These are phyloP conservation scores for Xerocomus potaroensis DNA, from an alignment of 768 basidiomycete genomes.

Conservation along the genomic window DNA sequence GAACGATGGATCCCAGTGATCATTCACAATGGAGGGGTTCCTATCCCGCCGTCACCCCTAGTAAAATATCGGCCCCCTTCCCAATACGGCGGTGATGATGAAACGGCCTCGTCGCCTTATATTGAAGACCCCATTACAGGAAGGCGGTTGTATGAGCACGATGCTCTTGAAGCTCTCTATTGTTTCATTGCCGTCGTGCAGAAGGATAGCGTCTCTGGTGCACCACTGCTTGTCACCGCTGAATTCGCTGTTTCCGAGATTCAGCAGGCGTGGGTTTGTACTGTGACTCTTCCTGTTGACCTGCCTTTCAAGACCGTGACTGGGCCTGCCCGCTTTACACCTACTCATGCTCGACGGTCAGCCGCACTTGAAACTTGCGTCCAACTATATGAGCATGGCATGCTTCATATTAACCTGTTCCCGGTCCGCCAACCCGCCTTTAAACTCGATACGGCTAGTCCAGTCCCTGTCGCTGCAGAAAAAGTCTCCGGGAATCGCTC, in stretches of 20 bases:
- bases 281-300: slow-evolving; percentile 43
- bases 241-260: slow-evolving; percentile 21
- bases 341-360: slow-evolving; percentile 51
- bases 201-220: slow-evolving; percentile 1
- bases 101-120: slow-evolving; percentile 28
- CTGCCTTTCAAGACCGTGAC: slow-evolving; percentile 38
- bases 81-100: slow-evolving; percentile 41
- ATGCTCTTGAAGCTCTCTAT: slow-evolving; percentile 55
- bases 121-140: slow-evolving; percentile 63
- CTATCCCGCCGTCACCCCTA: slow-evolving; percentile 44
- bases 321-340: slow-evolving; percentile 44
- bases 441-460: background rate
- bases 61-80: slow-evolving; percentile 39
- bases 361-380: slow-evolving; percentile 57
- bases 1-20: slow-evolving; percentile 52
- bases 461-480: slow-evolving; percentile 16
- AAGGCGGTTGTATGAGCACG: slow-evolving; percentile 51
- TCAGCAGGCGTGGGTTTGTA: slow-evolving; percentile 39
- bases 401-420: slow-evolving; percentile 50
- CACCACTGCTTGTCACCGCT: slow-evolving; percentile 20
- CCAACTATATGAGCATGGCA: slow-evolving; percentile 44
- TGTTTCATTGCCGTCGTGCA: slow-evolving; percentile 38
- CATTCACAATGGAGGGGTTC: slow-evolving; percentile 27
- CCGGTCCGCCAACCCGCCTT: slow-evolving; percentile 8
- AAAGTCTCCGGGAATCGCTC: slow-evolving; percentile 42